Evolutionary conservation across 495 filamentous ascomycete species (phyloP).

Genomic region (Penicillium chermesinum): DNA sequence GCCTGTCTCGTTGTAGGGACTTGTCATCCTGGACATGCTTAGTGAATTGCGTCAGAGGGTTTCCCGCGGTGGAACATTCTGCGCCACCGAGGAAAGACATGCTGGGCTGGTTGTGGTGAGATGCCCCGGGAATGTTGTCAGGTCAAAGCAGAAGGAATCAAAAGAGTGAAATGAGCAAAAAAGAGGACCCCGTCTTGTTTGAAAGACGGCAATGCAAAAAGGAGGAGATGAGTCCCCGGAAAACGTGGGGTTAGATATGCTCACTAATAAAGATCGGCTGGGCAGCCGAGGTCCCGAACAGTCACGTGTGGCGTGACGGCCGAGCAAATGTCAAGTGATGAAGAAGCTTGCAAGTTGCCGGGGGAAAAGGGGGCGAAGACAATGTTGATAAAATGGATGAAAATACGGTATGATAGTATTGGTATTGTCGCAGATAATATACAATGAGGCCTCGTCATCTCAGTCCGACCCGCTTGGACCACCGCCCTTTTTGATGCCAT

Average conservation of each 20-base stretch:
- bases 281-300: conserved; percentile 32
- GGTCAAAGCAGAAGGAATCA: conserved; percentile 2
- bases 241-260: conserved; percentile 33
- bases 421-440: too few species aligned
- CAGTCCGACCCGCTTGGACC: too few species aligned
- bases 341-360: too few species aligned
- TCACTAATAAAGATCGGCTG: conserved; percentile 15
- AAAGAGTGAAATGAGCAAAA: background rate
- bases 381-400: too few species aligned
- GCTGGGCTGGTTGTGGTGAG: conserved; percentile 10
- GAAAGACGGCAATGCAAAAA: conserved; percentile 1
- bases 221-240: conserved; percentile 12
- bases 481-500: conserved; percentile 24
- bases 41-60: conserved; percentile 92
- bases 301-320: conserved; percentile 27
- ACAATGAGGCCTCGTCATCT: too few species aligned
- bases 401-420: too few species aligned
- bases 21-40: conserved; percentile 95
- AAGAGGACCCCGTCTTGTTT: background rate
- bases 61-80: conserved; percentile 94
- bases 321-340: too few species aligned
- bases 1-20: conserved; percentile 81
- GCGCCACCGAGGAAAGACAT: conserved; percentile 96
- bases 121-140: background rate
- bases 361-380: too few species aligned